Evolutionary conservation across 768 basidiomycete species (phyloP), one percentile per base, ranked within the genome.

Genomic region (Russula emetica): DNA sequence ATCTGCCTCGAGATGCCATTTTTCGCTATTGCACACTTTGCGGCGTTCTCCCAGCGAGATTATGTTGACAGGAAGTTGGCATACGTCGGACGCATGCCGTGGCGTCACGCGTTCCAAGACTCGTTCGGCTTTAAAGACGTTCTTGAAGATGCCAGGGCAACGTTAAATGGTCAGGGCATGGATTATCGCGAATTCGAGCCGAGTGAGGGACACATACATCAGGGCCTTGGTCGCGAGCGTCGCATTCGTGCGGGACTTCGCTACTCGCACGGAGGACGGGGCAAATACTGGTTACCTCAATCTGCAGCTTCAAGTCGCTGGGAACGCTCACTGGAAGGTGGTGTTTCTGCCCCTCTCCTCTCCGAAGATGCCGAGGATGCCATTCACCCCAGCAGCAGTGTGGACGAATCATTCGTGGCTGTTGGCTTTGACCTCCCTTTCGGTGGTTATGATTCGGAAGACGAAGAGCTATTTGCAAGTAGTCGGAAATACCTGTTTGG

Each of bases 1-100:
- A 92, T 98, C 70, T 97, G 94, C 76, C 76, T 94, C 66, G 96
- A 99, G 76, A 98, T 99, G 96, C 96, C 97, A 0, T 76, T 98
- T 63, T 98, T 98, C 72, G 96, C 97, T 2, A 79, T 97, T 58
- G 90, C 94, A 7, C 97, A 99, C 76, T 85, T 90, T 78, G 98
- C 88, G 71, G 97, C 97, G 32, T 99, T 99, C 74, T 88, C 91
- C 20, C 85, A 92, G 70, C 87, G 81, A 56, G 94, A 97, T 75
- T 98, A 90, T 74, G 82, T 94, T 63, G 88, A 87, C 58, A 68
- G 77, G n/a, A 70, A 72, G 77, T 73, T 76, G 68, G 58, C 78
- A 62, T 92, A 86, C 72, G 87, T 90, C 44, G 95, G 92, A 2
- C 89, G 97, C 45, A 90, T 99, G 83, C 91, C 90, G 0, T 83